Conservation (phyloP, 23 red algal species). For the Pyropia haitanensis region DNA sequence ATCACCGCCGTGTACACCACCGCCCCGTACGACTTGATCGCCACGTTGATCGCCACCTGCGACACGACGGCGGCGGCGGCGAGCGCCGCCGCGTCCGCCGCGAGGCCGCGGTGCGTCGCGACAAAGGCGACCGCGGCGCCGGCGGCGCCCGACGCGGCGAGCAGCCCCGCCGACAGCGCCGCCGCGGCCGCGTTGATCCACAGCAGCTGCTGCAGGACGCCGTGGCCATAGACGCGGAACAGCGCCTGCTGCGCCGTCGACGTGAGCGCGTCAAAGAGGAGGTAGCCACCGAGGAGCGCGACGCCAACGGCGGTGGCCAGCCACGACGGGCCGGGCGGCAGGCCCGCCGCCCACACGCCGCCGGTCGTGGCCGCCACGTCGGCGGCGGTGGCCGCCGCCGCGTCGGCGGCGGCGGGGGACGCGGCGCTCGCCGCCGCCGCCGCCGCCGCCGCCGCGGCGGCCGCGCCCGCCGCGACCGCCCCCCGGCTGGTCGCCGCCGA, state of each 20-base stretch:
- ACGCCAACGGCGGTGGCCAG: slow-evolving; percentile 19
- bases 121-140: slow-evolving; percentile 23
- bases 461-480: slow-evolving; percentile 24
- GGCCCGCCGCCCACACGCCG: too few species aligned
- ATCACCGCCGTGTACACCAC: slow-evolving; percentile 70
- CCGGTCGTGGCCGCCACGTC: too few species aligned
- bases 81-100: slow-evolving; percentile 35
- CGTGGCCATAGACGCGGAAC: slow-evolving; percentile 41
- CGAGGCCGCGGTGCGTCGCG: slow-evolving; percentile 1
- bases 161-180: slow-evolving; percentile 14
- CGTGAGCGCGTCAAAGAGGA: slow-evolving; percentile 62
- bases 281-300: slow-evolving; percentile 43
- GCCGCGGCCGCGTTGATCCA: slow-evolving; percentile 63
- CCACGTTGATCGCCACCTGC: slow-evolving; percentile 74
- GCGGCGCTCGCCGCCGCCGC: slow-evolving; percentile 39
- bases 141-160: slow-evolving; percentile 13
- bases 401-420: slow-evolving; percentile 12
- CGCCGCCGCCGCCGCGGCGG: slow-evolving; percentile 35
- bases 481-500: too few species aligned
- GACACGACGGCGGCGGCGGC: slow-evolving; percentile 50
- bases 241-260: slow-evolving; percentile 66
- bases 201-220: slow-evolving; percentile 75
- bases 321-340: background rate
- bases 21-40: slow-evolving; percentile 69
- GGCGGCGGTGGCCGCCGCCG: background rate